phyloP scores from a whole-genome alignment of 208 protist genomes.

The Acanthamoeba royreba region DNA sequence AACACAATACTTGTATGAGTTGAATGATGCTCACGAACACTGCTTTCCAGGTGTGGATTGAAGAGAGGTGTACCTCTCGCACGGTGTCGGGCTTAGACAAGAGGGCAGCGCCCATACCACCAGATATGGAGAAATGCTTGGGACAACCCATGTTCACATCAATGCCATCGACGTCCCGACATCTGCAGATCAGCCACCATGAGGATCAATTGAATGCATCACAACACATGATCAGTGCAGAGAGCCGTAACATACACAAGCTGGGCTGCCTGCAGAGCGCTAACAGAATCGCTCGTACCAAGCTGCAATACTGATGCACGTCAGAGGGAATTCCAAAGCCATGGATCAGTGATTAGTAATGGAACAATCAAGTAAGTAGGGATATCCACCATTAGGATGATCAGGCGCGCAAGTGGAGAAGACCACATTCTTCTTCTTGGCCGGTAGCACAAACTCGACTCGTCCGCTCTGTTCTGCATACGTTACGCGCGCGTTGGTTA shows the following conservation, averaged over 20 bases:
- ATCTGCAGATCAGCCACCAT: neutral
- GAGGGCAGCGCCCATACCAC: conserved; percentile 95
- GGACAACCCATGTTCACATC: conserved; percentile 99
- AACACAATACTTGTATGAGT: too few species aligned
- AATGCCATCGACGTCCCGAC: conserved; percentile 90
- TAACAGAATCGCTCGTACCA: conserved; percentile 81
- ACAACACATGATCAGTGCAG: neutral
- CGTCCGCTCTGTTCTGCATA: neutral
- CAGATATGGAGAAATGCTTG: conserved; percentile 93
- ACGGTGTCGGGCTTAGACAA: conserved; percentile 79
- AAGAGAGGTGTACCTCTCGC: conserved; percentile 40
- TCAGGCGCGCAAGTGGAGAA: conserved; percentile 51
- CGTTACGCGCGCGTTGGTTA: too few species aligned
- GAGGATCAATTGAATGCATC: too few species aligned
- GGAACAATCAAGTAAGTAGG: neutral
- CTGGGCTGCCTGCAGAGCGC: conserved; percentile 85
- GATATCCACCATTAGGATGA: neutral
- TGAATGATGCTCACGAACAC: too few species aligned
- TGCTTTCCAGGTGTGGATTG: too few species aligned
- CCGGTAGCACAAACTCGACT: conserved; percentile 86
- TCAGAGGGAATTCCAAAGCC: neutral
- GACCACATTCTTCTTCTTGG: conserved; percentile 78
- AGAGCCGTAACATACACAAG: conserved; percentile 71
- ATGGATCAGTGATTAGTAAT: too few species aligned
- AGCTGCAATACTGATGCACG: conserved; percentile 86